Evolutionary conservation across 2,329 filamentous ascomycete species (phyloP), one percentile per base, ranked within the genome.

Genomic region (Venturia carpophila): DNA sequence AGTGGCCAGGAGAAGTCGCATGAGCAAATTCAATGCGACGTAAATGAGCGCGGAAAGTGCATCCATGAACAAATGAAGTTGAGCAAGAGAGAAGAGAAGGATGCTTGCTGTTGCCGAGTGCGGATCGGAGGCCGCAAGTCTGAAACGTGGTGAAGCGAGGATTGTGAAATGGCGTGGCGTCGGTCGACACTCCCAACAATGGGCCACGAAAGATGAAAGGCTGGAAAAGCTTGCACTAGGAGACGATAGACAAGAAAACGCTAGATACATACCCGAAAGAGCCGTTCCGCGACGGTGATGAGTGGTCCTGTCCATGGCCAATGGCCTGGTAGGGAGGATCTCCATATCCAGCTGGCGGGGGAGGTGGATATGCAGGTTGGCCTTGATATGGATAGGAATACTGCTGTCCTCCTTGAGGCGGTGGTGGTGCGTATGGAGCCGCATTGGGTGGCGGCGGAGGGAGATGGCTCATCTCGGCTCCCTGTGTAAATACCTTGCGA

Each of bases 271-370:
- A 58, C 52, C 27, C 52, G 19, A 27, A n/a, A 19, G 60, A 39
- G 60, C 60, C 60, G 37, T 24, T 58, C 34, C 60, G 64, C 47
- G 64, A 60, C 43, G 65, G 62, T 19, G 52, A 30, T 43, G 66
- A 65, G 19, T 60, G 62, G 37, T 66, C 73, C 62, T 72, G 71
- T 64, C 68, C 66, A 65, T 73, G 74, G 63, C 63, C 61, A 63
- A 52, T 63, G 15, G 42, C 24, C 15, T 64, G 52, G 45, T 45
- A 42, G 7, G 61, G 49, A n/a, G 63, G 47, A 24, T 45, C 34
- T 1, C 10, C 17, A 17, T 58, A 56, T 6, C 30, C 63, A 64
- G 47, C 34, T 15, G 24, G 27, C 5, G 63, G 37, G 15, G 63
- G 37, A 42, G 30, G 49, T 6, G 63, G 49, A 24, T 55, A 45